Conservation (phyloP, 169 alveolate species). For the Plasmodium coatneyi region DNA sequence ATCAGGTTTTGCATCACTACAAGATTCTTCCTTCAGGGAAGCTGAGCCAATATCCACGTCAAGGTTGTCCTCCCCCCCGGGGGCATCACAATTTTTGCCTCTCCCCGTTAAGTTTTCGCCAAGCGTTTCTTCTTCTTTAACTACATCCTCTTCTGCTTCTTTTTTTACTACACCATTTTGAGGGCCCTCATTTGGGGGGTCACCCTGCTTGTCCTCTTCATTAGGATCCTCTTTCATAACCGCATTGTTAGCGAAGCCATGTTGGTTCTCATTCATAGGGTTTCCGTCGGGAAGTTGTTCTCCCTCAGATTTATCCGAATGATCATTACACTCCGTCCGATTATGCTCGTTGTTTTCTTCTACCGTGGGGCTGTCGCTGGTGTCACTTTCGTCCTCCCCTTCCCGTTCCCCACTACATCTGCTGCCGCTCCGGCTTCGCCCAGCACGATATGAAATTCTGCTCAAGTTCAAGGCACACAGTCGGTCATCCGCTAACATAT, state of each 20-base stretch:
- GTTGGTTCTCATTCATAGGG: neutral
- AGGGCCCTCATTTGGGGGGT: neutral
- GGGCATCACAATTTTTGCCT: neutral
- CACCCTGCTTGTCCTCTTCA: neutral
- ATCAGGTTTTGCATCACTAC: neutral
- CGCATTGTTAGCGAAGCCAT: neutral
- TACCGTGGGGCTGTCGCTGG: neutral
- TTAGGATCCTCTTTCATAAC: slow-evolving; percentile 11
- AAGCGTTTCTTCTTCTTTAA: neutral
- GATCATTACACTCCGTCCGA: neutral
- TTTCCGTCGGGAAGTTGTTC: neutral
- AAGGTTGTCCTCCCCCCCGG: neutral
- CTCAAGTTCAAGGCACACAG: slow-evolving; percentile 65
- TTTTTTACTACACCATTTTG: neutral
- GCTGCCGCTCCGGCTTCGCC: neutral
- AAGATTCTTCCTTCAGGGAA: neutral
- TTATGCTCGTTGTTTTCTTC: neutral
- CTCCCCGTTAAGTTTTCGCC: neutral
- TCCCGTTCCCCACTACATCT: neutral
- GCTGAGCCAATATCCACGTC: neutral
- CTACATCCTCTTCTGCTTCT: neutral
- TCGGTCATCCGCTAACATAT: slow-evolving; percentile 25
- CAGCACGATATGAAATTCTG: neutral
- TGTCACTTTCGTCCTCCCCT: neutral
- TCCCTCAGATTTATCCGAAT: neutral